Base-by-base conservation (phyloP, 495 filamentous ascomycete species). In the Penicilliopsis zonata region DNA sequence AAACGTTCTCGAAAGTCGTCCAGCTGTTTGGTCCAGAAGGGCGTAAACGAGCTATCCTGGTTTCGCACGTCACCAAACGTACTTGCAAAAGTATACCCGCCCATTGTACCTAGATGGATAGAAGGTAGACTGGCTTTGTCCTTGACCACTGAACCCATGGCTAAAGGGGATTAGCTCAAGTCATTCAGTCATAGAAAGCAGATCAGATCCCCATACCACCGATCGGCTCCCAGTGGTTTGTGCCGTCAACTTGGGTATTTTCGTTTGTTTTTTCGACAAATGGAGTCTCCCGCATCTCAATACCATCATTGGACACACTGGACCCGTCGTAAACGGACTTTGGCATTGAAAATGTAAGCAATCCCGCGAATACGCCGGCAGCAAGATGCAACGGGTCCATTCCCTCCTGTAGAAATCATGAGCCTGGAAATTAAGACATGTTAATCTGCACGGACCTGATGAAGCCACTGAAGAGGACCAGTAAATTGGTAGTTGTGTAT, bases 1-100 rank as follows among this genome's bases (percentile, higher is more conserved):
- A 59, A 72, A 33, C 47, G 46, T 10, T 64, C 59, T 5, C 51
- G 43, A n/a, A 49, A 34, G 4, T 52, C 45, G 7, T 56, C 52
- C 9, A 63, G 7, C 9, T 49, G 30, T 9, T 43, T 43, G 22
- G 40, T 53, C 62, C 62, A 66, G 3, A 41, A 37, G 8, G 54
- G 21, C 13, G 18, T 14, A 12, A 30, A 28, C 5, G 40, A 8
- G 27, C 3, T 18, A 13, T 13, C 19, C n/a, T 26, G 13, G 8
- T 25, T 17, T 18, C 34, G 29, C 8, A 31, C 16, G 29, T 31
- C 13, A 9, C 30, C 13, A 4, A 58, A 29, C 4, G 34, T 25
- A 9, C 37, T 37, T 0, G 30, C 18, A 13, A 29, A 26, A 1
- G 45, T 35, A 17, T 55, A 36, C 1, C 53, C 56, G 10, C 54